Conservation (phyloP, 768 basidiomycete genomes). For the Boletales sp. region DNA sequence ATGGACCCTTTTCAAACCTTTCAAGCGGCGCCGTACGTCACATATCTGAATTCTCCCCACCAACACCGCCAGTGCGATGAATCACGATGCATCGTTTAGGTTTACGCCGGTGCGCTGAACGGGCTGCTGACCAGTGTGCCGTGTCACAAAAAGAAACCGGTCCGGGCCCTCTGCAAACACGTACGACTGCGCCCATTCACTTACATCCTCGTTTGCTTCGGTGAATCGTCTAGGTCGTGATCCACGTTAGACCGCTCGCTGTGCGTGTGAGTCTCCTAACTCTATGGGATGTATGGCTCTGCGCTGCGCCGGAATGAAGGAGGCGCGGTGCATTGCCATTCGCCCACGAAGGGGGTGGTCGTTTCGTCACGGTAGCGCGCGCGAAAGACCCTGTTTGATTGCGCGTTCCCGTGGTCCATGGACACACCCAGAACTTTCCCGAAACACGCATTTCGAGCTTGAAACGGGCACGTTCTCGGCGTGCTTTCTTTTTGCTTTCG, state of each 20-base stretch:
- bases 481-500: too few relatives aligned
- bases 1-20: background rate
- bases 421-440: background rate
- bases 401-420: background rate
- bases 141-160: too few relatives aligned
- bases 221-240: too few relatives aligned
- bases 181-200: background rate
- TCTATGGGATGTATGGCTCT: too few relatives aligned
- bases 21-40: background rate
- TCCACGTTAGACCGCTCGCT: too few relatives aligned
- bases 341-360: too few relatives aligned
- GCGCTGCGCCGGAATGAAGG: too few relatives aligned
- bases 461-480: background rate
- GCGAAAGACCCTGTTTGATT: too few relatives aligned
- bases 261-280: too few relatives aligned
- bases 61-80: background rate
- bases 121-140: background rate
- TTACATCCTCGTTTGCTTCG: too few relatives aligned
- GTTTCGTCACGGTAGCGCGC: too few relatives aligned
- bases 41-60: background rate
- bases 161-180: background rate
- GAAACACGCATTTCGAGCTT: background rate
- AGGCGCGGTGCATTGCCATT: too few relatives aligned
- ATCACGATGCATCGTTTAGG: constrained; percentile 1
- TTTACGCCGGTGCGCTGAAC: background rate